Base-by-base conservation (phyloP, 2,329 filamentous ascomycete genomes). In the Exophiala xenobiotica region DNA sequence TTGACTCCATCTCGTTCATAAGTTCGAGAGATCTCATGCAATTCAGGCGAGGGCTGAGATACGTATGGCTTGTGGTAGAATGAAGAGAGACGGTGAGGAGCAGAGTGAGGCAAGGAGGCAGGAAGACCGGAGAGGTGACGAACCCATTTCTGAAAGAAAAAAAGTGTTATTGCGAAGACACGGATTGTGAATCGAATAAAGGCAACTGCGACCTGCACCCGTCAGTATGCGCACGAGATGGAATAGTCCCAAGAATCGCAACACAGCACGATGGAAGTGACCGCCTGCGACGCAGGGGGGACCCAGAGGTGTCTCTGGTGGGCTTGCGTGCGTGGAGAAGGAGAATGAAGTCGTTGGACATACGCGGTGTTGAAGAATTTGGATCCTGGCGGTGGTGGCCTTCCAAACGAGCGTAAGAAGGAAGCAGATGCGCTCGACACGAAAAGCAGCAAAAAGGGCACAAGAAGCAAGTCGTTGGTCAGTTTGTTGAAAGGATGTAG, bases 121-220 rank as follows among this genome's bases (percentile, higher is more conserved):
- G 35, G 39, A 14, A 31, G 26, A 46, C 22, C 23, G 26, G 37
- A 48, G 20, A 24, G 16, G 49, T 45, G 47, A 51, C 24, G 48
- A 48, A 46, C 55, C 52, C 55, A 58, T 58, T 35, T 53, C 44
- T 52, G 53, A 48, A 52, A 48, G 42, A n/a, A 38, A 49, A 20
- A 20, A 23, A 22, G 38, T 40, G 20, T 54, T 45, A 49, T 51
- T 46, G 40, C 47, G 46, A 37, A 38, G 42, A 47, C 49, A 55
- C 46, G 39, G 35, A 51, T 29, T 35, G 51, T 33, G 19, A 29
- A 22, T 39, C 39, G 31, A 47, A 37, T n/a, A 40, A 52, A 35
- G 44, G 41, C 33, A 51, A 43, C 52, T 55, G 43, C 20, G 14
- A 43, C 33, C 27, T 40, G 38, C 48, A 26, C 11, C 37, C 31